phyloP scores from a whole-genome alignment of 148 eudicot species.

The Chenopodium formosanum region DNA sequence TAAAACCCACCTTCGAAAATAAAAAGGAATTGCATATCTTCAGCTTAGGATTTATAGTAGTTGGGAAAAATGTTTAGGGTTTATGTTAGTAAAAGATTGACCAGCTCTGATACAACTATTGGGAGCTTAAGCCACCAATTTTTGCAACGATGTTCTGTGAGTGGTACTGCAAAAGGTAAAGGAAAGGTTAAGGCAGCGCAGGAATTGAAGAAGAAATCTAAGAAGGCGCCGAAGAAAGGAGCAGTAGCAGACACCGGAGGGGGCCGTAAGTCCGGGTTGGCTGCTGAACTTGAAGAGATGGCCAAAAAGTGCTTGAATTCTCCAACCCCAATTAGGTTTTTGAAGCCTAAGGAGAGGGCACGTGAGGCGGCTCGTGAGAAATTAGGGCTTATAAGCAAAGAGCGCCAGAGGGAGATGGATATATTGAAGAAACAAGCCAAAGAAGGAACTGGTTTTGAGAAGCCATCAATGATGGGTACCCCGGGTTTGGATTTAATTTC shows the following conservation, averaged over 20 bases:
- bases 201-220: constrained; percentile 48
- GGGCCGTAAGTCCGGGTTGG: constrained; percentile 36
- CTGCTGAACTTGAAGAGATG: constrained; percentile 48
- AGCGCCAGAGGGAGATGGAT: constrained; percentile 55
- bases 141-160: constrained; percentile 70
- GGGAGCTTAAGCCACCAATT: constrained; percentile 49
- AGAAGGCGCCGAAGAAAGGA: constrained; percentile 53
- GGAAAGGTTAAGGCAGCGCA: constrained; percentile 53
- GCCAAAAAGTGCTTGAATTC: constrained; percentile 59
- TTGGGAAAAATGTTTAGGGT: constrained; percentile 31
- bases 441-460: constrained; percentile 38
- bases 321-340: constrained; percentile 52
- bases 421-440: constrained; percentile 54
- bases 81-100: constrained; percentile 29
- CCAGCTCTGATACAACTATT: constrained; percentile 30
- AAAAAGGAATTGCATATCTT: neutral
- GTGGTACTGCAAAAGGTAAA: constrained; percentile 92
- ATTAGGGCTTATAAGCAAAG: constrained; percentile 76
- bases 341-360: constrained; percentile 63
- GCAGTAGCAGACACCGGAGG: constrained; percentile 23
- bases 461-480: constrained; percentile 46
- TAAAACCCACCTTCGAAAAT: neutral
- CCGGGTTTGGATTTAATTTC: constrained; percentile 73
- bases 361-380: constrained; percentile 81
- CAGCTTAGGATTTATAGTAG: neutral